Evolutionary conservation across 257 asterid genomes (phyloP).

Genomic region (Parsonsia alboflavescens): DNA sequence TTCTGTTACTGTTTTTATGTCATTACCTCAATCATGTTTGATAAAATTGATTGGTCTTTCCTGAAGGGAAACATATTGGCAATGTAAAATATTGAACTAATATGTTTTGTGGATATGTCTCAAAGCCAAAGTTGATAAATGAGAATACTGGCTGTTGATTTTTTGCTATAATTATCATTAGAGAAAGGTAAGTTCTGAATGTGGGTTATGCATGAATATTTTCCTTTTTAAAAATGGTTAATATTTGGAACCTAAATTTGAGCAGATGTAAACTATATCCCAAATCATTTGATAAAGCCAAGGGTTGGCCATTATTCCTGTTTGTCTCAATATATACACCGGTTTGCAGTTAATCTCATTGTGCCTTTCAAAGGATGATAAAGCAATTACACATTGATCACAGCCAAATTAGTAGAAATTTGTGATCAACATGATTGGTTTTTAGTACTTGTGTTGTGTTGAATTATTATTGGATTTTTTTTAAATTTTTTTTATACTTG

Average conservation of each 20-base stretch:
- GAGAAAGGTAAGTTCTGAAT: not conserved
- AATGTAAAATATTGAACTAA: not conserved
- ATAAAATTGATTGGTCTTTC: not conserved
- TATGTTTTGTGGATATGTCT: not conserved
- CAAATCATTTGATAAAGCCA: not conserved
- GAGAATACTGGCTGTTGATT: not conserved
- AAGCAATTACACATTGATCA: not conserved
- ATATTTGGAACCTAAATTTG: not conserved
- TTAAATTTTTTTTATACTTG: not conserved
- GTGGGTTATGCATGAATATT: not conserved
- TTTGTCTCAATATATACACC: no score
- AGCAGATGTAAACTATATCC: not conserved
- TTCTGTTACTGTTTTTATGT: not conserved
- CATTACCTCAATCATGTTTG: not conserved
- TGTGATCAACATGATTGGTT: conserved; percentile 2
- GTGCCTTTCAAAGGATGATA: not conserved
- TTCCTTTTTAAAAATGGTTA: not conserved
- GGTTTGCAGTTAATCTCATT: not conserved
- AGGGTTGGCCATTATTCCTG: not conserved
- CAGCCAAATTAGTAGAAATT: not conserved
- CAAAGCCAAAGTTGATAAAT: not conserved
- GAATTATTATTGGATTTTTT: not conserved
- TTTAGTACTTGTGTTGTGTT: not conserved
- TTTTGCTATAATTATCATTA: not conserved
- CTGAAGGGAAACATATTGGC: not conserved